Conservation (phyloP, 306 rosid genomes). For the Crotalaria pallida region DNA sequence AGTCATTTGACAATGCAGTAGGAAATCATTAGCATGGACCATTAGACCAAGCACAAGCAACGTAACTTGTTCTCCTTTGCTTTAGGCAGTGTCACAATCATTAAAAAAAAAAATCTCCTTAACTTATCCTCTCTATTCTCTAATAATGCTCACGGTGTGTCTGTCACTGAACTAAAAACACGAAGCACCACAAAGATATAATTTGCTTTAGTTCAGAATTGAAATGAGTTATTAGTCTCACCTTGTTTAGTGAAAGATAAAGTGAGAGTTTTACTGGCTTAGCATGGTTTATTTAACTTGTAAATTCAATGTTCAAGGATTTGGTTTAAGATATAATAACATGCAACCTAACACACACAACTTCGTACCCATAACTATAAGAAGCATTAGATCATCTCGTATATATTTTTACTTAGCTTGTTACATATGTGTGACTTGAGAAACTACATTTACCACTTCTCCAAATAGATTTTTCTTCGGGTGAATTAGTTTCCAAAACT, state of each 20-base stretch:
- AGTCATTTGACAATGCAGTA: not conserved
- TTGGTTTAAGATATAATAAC: too few species aligned
- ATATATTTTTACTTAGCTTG: too few species aligned
- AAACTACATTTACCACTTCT: not conserved
- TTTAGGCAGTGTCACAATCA: conserved; percentile 12
- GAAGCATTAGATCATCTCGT: too few species aligned
- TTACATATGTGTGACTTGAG: not conserved
- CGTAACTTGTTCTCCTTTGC: not conserved
- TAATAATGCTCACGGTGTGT: not conserved
- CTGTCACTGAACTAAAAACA: not conserved
- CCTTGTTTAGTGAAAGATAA: too few species aligned
- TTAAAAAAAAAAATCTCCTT: not conserved
- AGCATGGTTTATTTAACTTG: too few species aligned
- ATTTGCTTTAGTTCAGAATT: not conserved
- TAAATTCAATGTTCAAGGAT: too few species aligned
- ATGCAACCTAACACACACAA: too few species aligned
- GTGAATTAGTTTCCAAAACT: not conserved
- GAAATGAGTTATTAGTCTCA: not conserved
- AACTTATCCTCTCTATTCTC: not conserved
- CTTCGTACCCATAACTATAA: too few species aligned
- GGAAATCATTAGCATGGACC: conserved; percentile 16
- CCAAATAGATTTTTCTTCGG: not conserved
- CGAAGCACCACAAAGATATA: not conserved
- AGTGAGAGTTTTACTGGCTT: too few species aligned
- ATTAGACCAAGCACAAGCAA: not conserved